Evolutionary conservation across 495 filamentous ascomycete species (phyloP).

Genomic region (Penicillium lagena): DNA sequence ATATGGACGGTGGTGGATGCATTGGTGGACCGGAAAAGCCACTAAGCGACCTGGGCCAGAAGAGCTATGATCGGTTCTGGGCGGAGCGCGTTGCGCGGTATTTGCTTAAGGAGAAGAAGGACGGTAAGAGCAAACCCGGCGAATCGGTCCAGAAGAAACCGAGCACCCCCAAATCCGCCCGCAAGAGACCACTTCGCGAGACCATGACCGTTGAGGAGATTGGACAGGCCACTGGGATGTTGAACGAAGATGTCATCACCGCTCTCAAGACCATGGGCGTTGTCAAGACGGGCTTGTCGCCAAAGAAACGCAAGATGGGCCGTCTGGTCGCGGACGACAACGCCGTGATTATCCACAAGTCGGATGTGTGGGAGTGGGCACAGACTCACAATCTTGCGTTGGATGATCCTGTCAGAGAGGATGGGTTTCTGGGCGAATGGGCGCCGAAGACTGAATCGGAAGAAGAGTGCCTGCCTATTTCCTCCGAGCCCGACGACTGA

Average conservation of each 20-base stretch:
- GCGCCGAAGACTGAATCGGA: constrained; percentile 10
- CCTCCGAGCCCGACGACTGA: constrained; percentile 7
- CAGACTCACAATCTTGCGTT: constrained; percentile 30
- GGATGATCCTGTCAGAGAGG: constrained; percentile 41
- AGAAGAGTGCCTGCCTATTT: neutral
- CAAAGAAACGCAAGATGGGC: constrained; percentile 31
- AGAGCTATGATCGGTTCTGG: constrained; percentile 80
- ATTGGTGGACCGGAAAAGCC: constrained; percentile 93
- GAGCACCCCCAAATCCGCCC: constrained; percentile 19
- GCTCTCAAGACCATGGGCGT: constrained; percentile 73
- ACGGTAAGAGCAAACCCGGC: constrained; percentile 17
- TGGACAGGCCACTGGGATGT: constrained; percentile 65
- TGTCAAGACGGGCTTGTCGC: constrained; percentile 49
- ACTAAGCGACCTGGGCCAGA: constrained; percentile 73
- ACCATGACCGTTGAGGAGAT: constrained; percentile 50
- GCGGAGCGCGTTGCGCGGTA: constrained; percentile 69
- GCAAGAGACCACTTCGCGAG: constrained; percentile 29
- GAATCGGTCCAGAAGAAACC: constrained; percentile 22
- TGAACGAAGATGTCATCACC: constrained; percentile 74
- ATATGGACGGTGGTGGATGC: constrained; percentile 49
- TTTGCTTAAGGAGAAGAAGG: constrained; percentile 34
- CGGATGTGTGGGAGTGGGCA: constrained; percentile 42
- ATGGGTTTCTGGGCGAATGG: constrained; percentile 38
- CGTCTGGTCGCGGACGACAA: constrained; percentile 19
- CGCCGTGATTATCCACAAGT: constrained; percentile 34